phyloP scores from a whole-genome alignment of 2,329 filamentous ascomycete genomes.

The Claviceps africana region DNA sequence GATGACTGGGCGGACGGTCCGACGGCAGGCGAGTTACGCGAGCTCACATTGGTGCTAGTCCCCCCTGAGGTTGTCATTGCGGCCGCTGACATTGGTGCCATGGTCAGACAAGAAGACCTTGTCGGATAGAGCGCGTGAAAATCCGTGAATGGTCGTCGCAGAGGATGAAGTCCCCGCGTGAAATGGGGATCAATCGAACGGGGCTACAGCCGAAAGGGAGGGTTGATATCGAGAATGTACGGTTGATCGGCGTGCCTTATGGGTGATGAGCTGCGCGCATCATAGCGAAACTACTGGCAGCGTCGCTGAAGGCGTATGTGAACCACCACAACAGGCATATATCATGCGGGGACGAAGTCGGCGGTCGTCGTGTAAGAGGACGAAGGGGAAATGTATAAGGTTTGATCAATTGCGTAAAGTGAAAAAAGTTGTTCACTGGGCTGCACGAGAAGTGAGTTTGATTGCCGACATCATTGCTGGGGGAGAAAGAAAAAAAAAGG shows the following conservation, averaged over 20 bases:
- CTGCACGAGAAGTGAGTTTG: not conserved
- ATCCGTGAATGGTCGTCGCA: not conserved
- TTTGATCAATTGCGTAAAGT: not conserved
- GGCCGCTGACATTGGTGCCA: conserved; percentile 24
- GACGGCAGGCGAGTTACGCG: conserved; percentile 37
- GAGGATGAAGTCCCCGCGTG: not conserved
- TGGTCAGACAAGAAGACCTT: conserved; percentile 20
- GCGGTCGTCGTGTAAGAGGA: not conserved
- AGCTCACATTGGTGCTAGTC: conserved; percentile 33
- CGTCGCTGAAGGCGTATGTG: not conserved
- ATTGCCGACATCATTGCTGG: not conserved
- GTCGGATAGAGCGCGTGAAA: not conserved
- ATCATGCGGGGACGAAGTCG: not conserved
- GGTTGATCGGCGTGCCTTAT: conserved; percentile 6
- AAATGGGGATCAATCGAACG: not conserved
- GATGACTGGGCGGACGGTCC: conserved; percentile 21
- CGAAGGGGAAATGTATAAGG: not conserved
- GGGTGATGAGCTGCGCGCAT: conserved; percentile 10
- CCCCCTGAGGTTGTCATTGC: conserved; percentile 21
- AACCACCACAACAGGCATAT: not conserved
- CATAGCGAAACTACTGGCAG: conserved; percentile 8
- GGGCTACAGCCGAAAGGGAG: conserved; percentile 2
- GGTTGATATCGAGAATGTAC: not conserved
- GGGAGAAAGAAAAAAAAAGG: not conserved
- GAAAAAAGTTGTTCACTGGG: not conserved